Base-by-base conservation (phyloP, 345 rosid species). In the Eucalyptus lansdowneana region DNA sequence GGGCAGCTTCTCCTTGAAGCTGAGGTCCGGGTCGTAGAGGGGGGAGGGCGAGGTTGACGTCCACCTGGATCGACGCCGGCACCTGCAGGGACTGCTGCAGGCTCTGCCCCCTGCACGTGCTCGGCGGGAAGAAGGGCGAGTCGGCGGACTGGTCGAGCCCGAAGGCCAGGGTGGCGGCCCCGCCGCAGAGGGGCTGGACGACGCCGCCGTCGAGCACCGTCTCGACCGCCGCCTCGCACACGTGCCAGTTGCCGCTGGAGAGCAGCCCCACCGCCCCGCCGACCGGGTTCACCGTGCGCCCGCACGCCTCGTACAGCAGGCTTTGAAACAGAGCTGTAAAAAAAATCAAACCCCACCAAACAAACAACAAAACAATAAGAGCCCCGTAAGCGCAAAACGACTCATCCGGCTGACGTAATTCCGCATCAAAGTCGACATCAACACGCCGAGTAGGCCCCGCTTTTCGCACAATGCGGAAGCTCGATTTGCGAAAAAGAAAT, bases 301-400 rank as follows among this genome's bases (percentile, higher is more conserved):
- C 94, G 54, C 93, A 92, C 22, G 94, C 94, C 91, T 93, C 94
- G 88, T 90, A 93, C 9, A 93, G 89, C 58, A 93, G 67, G 15
- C 93, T 92, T 69, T 89, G 91, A 86, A 93, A 93, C 42, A 92
- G 86, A 58, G 91, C 94, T 92, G 88, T 22, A 29, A 88, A 15
- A 47, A 45, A 56, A 56, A n/a, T 31, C 42, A 69, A 69, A 53
- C 80, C 45, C 45, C 81, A 72, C 81, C 25, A 9, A 72, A 9
- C n/a, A n/a, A 87, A 47, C 58, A 53, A 24, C 9, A 25, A n/a
- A 87, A 47, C 58, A 53, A 24, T 14, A 25, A 14, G 40, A 58
- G 29, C 47, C 12, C 19, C 42, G 50, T 49, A 29, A 80, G 51
- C 27, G 31, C 50, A 56, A 25, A 42, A 25, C 21, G 54, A 40